Conservation (phyloP, 345 rosid genomes). For the Raphanus sativus region DNA sequence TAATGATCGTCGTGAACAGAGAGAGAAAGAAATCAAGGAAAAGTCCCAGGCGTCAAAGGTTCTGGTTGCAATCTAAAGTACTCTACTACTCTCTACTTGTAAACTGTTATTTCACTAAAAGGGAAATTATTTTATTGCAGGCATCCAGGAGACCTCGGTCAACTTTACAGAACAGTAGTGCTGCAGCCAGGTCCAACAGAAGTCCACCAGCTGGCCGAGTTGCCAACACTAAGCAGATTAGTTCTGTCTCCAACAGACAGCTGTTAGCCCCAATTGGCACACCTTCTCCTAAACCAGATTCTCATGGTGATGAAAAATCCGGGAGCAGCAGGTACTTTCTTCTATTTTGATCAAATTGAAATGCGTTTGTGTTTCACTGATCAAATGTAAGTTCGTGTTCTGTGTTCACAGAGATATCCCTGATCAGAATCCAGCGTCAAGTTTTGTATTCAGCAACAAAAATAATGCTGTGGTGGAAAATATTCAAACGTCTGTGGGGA, state of each 20-base stretch:
- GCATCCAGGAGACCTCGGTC: constrained; percentile 55
- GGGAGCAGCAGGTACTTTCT: constrained; percentile 56
- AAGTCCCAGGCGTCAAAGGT: constrained; percentile 85
- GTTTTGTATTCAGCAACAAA: constrained; percentile 54
- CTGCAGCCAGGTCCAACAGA: constrained; percentile 48
- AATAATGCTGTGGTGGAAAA: constrained; percentile 62
- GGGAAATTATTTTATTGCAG: constrained; percentile 44
- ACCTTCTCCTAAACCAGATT: constrained; percentile 60
- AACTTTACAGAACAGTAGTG: constrained; percentile 40
- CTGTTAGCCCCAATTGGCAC: constrained; percentile 79
- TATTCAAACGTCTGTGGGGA: constrained; percentile 61
- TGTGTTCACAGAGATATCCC: constrained; percentile 26
- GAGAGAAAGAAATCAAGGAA: constrained; percentile 92
- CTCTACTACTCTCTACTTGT: constrained; percentile 21
- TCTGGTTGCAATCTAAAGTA: constrained; percentile 26
- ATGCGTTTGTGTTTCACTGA: not conserved
- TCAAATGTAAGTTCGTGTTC: not conserved
- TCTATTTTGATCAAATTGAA: not conserved
- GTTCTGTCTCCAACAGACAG: constrained; percentile 50
- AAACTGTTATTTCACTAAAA: constrained; percentile 42
- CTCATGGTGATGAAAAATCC: constrained; percentile 50
- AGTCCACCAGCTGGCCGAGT: constrained; percentile 44
- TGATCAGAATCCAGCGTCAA: constrained; percentile 50
- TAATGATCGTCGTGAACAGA: constrained; percentile 93
- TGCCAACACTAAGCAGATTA: constrained; percentile 38